phyloP scores from a whole-genome alignment of 164 flowering plant species.

The Protea cynaroides region DNA sequence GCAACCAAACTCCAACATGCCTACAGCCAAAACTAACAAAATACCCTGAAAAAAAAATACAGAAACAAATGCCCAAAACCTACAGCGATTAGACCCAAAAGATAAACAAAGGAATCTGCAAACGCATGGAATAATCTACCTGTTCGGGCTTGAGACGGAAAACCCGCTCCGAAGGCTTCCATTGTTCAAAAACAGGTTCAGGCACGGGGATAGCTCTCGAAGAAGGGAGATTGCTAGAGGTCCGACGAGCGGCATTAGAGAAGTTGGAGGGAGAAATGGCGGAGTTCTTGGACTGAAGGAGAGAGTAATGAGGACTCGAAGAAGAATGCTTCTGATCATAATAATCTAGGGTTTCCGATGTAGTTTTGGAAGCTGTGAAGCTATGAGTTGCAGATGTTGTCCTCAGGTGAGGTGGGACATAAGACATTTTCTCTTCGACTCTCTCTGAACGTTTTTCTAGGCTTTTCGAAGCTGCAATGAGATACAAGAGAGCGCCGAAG shows the following conservation, averaged over 20 bases:
- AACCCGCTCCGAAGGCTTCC: conserved; percentile 42
- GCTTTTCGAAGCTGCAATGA: too few species aligned
- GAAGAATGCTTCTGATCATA: conserved; percentile 10
- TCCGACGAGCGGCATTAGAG: conserved; percentile 18
- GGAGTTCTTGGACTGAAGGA: conserved; percentile 8
- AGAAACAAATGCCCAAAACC: neutral
- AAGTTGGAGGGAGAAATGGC: conserved; percentile 3
- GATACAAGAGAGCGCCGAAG: too few species aligned
- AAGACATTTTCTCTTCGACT: conserved; percentile 22
- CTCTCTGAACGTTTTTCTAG: too few species aligned
- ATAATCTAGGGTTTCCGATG: conserved; percentile 15
- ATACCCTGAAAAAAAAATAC: too few species aligned
- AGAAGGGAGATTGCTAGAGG: conserved; percentile 13
- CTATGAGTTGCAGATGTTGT: neutral
- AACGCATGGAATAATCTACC: conserved; percentile 8
- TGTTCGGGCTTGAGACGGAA: conserved; percentile 30
- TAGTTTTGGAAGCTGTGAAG: conserved; percentile 9
- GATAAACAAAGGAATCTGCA: neutral
- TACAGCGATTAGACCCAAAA: neutral
- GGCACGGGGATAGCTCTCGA: conserved; percentile 17
- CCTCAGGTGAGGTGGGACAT: conserved; percentile 46
- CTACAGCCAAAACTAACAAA: too few species aligned
- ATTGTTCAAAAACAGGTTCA: conserved; percentile 27
- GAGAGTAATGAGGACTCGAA: conserved; percentile 5
- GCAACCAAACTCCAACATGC: too few species aligned